Base-by-base conservation (phyloP, 768 basidiomycete species). In the Collybia sp. region DNA sequence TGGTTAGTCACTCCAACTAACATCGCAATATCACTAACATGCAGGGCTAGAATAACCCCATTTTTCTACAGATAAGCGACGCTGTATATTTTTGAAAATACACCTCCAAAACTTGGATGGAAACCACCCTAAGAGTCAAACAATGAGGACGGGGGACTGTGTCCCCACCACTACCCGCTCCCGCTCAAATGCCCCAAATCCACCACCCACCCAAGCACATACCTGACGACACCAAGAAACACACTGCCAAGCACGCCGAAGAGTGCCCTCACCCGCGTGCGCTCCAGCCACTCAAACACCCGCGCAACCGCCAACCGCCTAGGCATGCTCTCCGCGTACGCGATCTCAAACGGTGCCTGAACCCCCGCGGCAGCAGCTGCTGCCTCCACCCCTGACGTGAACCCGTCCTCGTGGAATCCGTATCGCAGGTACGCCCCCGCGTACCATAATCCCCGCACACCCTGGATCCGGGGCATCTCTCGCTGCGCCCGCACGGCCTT, bases 371-470 rank as follows among this genome's bases (percentile, higher is more conserved):
- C 12, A 15, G 31, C 35, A 20, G 19, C 19, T 39, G 70, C 68
- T 9, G 70, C 73, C 5, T 62, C 58, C 2, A 75, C 55, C 2
- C 73, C 73, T 1, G 71, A 71, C 0, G 72, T 72, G 53, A 88
- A 88, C 2, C 83, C 85, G 56, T 88, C 88, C 63, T 89, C 86
- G 64, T 91, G 87, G 70, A 90, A 88, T 13, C 86, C 87, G 54
- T 87, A 88, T 46, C 78, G 78, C 38, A 82, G 72, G 69, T 83
- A 90, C 18, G 87, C 87, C 9, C 85, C 84, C 1, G 75, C 83
- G 56, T 73, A 85, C 6, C 81, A 73, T 52, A 88, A 74, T 3
- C 76, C 74, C 8, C 83, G 73, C 39, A 55, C 72, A 54, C 77
- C 77, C 62, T 89, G 86, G 45, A 88, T 88, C 12, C 56, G 58